phyloP scores from a whole-genome alignment of 495 filamentous ascomycete species.

The Aspergillus wentii region DNA sequence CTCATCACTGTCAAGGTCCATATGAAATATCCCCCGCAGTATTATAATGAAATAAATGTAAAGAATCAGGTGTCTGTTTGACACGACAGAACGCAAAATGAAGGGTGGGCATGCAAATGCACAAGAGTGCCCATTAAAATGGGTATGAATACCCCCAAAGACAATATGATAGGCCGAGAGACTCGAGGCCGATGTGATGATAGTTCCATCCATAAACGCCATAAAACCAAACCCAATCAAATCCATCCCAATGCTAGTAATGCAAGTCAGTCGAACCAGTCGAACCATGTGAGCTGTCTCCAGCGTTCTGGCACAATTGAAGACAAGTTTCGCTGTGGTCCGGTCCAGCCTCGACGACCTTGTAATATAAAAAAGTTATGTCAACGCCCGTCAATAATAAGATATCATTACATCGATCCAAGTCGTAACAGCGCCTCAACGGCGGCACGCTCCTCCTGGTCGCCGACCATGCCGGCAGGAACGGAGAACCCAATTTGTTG shows the following conservation, averaged over 20 bases:
- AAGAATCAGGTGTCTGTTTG: too few relatives aligned
- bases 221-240: slow-evolving; percentile 6
- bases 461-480: slow-evolving; percentile 24
- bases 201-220: not conserved
- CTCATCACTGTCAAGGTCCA: too few relatives aligned
- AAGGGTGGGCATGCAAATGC: too few relatives aligned
- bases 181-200: too few relatives aligned
- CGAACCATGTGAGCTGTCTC: slow-evolving; percentile 12
- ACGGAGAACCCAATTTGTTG: slow-evolving; percentile 29
- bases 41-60: too few relatives aligned
- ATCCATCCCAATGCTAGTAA: slow-evolving; percentile 12
- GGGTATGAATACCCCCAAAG: too few relatives aligned
- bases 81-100: too few relatives aligned
- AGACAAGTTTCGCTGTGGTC: slow-evolving; percentile 9
- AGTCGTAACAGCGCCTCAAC: slow-evolving; percentile 79
- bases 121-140: too few relatives aligned
- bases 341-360: slow-evolving; percentile 15
- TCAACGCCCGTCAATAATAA: slow-evolving; percentile 8
- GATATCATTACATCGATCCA: slow-evolving; percentile 72
- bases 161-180: too few relatives aligned
- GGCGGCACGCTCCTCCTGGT: slow-evolving; percentile 75
- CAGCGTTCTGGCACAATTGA: slow-evolving; percentile 8
- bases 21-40: too few relatives aligned
- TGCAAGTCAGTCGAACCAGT: slow-evolving; percentile 8
- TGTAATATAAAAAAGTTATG: slow-evolving; percentile 5